Evolutionary conservation across 495 filamentous ascomycete genomes (phyloP).

Genomic region (Hypoxylon perforatum): DNA sequence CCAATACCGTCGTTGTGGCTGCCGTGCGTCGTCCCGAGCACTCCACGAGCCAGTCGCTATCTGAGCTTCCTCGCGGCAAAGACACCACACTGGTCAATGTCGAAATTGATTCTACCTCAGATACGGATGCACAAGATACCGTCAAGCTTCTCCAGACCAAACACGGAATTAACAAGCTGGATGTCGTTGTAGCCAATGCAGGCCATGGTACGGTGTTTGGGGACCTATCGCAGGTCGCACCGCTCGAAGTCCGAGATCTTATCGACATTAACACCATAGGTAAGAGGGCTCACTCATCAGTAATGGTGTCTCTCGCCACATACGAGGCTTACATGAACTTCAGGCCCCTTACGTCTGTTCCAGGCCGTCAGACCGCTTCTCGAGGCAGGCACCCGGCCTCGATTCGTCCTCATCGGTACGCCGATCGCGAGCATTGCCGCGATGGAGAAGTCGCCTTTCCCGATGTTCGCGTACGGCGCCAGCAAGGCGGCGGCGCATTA

Average conservation of each 20-base stretch:
- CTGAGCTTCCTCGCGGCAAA: constrained; percentile 44
- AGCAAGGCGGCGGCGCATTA: constrained; percentile 56
- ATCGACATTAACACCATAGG: constrained; percentile 53
- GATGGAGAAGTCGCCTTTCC: constrained; percentile 36
- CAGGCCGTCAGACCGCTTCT: constrained; percentile 54
- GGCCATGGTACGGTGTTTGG: constrained; percentile 45
- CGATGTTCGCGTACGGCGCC: constrained; percentile 48
- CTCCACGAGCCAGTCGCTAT: constrained; percentile 39
- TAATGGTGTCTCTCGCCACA: constrained; percentile 16
- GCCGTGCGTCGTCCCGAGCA: constrained; percentile 49
- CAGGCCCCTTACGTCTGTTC: constrained; percentile 51
- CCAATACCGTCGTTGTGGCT: constrained; percentile 56
- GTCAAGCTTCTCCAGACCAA: constrained; percentile 40
- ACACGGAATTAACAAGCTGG: constrained; percentile 52
- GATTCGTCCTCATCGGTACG: constrained; percentile 50
- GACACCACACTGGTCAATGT: constrained; percentile 50
- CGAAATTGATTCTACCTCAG: constrained; percentile 51
- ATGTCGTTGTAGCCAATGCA: constrained; percentile 62
- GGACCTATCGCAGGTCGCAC: constrained; percentile 33
- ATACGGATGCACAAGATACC: constrained; percentile 41
- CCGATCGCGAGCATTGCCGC: constrained; percentile 41
- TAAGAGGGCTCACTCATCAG: too few relatives aligned
- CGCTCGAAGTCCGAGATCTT: constrained; percentile 7
- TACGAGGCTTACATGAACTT: constrained; percentile 25
- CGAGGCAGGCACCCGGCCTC: constrained; percentile 38